Evolutionary conservation across 2,329 filamentous ascomycete species (phyloP), one percentile per base, ranked within the genome.

Genomic region (Aspergillus sp.): DNA sequence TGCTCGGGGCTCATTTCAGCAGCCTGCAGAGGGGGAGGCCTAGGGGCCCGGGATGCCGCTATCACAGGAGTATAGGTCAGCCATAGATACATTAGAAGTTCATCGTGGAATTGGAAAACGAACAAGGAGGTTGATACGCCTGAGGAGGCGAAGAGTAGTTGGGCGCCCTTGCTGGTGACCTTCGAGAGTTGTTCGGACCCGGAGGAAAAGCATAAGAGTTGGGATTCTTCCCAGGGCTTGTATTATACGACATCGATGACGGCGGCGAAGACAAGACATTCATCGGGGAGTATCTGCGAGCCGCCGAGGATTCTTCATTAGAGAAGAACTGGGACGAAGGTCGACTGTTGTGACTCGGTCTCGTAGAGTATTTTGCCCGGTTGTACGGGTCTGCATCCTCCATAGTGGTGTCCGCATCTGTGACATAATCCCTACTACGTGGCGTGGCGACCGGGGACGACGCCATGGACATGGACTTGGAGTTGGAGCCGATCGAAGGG

Each of bases 241-340:
- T 77, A 62, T 81, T 78, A 70, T 94, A 94, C 30, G 89, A 83
- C 44, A 87, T 85, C 30, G 85, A 82, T 30, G 89, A 83, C 44
- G 87, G 85, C 30, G 85, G 82, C 33, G 90, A 88, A 48, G 90
- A 89, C 48, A 94, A 74, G 11, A 82, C 80, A 65, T 95, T 91
- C 90, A 96, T 96, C 51, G 91, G 93, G 37, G 91, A 97, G 70
- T 97, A 97, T 62, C 90, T 83, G 66, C 94, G 88, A 47, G 90
- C 88, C 45, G 89, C 88, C 40, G 88, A 78, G 35, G 89, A 93
- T 46, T 87, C 83, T 60, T 91, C 83, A 53, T 83, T 83, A 40
- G 84, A 73, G 37, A 83, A 69, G 54, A 85, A 86, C 65, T 91
- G 85, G 56, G 89, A 81, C 49, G 80, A 88, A 47, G 82, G 74